These are phyloP conservation scores for Nymphaea thermarum DNA, from an alignment of 164 flowering plant genomes.

Conservation along the genomic window DNA sequence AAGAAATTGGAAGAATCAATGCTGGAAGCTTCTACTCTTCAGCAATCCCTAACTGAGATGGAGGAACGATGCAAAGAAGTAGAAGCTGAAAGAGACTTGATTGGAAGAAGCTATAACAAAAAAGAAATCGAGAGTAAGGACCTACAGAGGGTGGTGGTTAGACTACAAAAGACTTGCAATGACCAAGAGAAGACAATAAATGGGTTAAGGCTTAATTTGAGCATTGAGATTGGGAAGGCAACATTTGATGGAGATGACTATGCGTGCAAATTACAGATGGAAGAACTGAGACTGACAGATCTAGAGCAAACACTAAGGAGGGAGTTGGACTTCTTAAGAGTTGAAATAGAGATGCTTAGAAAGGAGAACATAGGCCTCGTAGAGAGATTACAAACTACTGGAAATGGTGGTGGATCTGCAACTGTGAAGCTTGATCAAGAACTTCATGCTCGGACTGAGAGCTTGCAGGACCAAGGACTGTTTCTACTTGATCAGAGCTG, in stretches of 20 bases:
- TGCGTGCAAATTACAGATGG: conserved; percentile 42
- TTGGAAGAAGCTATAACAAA: conserved; percentile 45
- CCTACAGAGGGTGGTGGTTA: conserved; percentile 51
- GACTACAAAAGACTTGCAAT: conserved; percentile 55
- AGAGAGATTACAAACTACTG: conserved; percentile 38
- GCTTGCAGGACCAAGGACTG: conserved; percentile 60
- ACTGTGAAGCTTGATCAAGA: conserved; percentile 66
- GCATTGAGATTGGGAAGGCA: conserved; percentile 30
- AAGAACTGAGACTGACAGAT: conserved; percentile 69
- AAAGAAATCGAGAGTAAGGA: conserved; percentile 73
- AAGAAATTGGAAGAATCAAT: conserved; percentile 25
- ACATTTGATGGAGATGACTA: conserved; percentile 31
- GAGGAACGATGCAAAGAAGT: conserved; percentile 33
- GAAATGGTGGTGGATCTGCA: conserved; percentile 30
- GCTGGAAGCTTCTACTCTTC: conserved; percentile 35
- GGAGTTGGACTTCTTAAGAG: conserved; percentile 59
- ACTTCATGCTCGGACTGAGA: conserved; percentile 32
- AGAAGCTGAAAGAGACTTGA: conserved; percentile 38
- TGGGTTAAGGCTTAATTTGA: conserved; percentile 50
- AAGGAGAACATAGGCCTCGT: conserved; percentile 63
- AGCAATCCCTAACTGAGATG: conserved; percentile 28
- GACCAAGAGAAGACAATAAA: conserved; percentile 84
- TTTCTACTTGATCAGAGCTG: conserved; percentile 47
- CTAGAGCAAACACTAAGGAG: conserved; percentile 65
- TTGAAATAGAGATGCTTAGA: conserved; percentile 68